These are phyloP conservation scores for Phoma sp. DNA, from an alignment of 2,329 filamentous ascomycete species.

Conservation along the genomic window DNA sequence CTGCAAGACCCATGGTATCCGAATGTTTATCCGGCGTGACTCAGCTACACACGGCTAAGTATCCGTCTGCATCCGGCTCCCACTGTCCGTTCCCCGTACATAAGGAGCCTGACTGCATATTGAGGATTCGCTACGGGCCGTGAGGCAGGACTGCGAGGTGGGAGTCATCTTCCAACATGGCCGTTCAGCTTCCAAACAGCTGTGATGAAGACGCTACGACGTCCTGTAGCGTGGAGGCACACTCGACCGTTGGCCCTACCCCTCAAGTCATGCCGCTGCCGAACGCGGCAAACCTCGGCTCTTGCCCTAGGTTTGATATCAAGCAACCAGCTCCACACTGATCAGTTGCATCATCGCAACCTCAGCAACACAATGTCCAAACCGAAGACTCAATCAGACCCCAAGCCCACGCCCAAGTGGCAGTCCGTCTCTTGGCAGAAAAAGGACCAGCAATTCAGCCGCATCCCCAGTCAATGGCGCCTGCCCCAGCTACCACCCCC, in stretches of 20 bases:
- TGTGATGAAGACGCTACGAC: not conserved
- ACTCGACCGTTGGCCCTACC: constrained; percentile 1
- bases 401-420: constrained; percentile 42
- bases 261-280: constrained; percentile 22
- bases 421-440: constrained; percentile 52
- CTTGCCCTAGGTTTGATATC: constrained; percentile 2
- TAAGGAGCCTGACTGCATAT: not conserved
- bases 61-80: constrained; percentile 1
- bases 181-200: not conserved
- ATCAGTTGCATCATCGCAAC: not conserved
- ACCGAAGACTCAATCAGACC: constrained; percentile 10
- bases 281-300: constrained; percentile 17
- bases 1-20: no score
- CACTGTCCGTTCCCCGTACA: not conserved
- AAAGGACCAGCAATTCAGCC: constrained; percentile 50
- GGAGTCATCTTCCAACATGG: not conserved
- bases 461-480: constrained; percentile 57
- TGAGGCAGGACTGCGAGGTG: not conserved
- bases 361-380: constrained; percentile 22
- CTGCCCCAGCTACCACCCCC: constrained; percentile 37
- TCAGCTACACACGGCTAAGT: not conserved
- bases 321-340: constrained; percentile 6
- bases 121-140: not conserved
- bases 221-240: not conserved
- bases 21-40: not conserved